phyloP scores from a whole-genome alignment of 495 filamentous ascomycete species.

The Penicillium flavigenum region DNA sequence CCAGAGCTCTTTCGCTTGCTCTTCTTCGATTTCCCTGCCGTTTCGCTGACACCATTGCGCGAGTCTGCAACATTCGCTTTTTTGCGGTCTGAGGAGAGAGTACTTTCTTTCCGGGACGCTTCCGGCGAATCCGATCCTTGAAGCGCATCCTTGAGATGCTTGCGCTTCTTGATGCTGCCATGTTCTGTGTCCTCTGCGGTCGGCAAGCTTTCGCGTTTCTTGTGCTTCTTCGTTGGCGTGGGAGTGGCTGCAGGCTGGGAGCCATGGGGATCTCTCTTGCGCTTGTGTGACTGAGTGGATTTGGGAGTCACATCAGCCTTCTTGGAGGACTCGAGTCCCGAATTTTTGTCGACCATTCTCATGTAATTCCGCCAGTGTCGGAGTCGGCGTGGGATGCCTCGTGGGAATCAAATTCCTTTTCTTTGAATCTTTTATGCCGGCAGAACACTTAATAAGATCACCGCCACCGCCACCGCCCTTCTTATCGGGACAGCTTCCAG shows the following conservation, averaged over 20 bases:
- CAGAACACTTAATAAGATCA: conserved; percentile 4
- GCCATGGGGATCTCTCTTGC: conserved; percentile 40
- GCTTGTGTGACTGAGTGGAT: conserved; percentile 35
- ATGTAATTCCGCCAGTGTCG: conserved; percentile 6
- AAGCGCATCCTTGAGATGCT: conserved; percentile 18
- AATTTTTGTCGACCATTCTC: conserved; percentile 32
- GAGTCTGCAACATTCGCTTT: conserved; percentile 26
- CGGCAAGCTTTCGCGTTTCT: conserved; percentile 31
- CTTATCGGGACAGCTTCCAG: conserved; percentile 8
- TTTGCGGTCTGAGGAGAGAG: conserved; percentile 29
- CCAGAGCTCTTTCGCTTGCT: conserved; percentile 29
- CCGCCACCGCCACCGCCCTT: conserved; percentile 11
- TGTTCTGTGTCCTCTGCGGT: conserved; percentile 13
- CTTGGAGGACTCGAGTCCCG: conserved; percentile 19
- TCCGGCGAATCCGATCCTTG: conserved; percentile 24
- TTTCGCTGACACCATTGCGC: conserved; percentile 17
- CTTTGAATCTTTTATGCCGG: conserved; percentile 12
- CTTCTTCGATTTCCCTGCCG: conserved; percentile 33
- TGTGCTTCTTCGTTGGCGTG: conserved; percentile 41
- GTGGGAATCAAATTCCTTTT: conserved; percentile 22
- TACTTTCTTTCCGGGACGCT: conserved; percentile 29
- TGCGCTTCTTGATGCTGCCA: conserved; percentile 30
- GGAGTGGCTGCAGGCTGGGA: conserved; percentile 31
- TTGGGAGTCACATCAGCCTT: conserved; percentile 23
- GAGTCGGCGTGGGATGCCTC: conserved; percentile 4